Evolutionary conservation across 768 basidiomycete species (phyloP).

Genomic region (Jaapia argillacea): DNA sequence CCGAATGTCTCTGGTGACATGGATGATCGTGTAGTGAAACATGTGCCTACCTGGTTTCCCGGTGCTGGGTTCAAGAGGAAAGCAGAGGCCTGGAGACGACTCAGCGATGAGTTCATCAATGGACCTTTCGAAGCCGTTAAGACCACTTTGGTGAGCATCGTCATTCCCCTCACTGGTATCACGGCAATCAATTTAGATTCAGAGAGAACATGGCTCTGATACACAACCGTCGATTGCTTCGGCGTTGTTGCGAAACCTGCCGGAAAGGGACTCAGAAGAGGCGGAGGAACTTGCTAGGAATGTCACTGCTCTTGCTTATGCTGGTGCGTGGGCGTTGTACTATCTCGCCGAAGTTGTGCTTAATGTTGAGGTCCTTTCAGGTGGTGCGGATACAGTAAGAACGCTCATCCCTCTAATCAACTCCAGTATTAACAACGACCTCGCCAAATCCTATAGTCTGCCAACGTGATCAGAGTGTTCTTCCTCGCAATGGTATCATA

Average conservation of each 20-base stretch:
- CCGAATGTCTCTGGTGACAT: neutral
- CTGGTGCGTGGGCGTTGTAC: neutral
- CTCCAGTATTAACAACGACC: neutral
- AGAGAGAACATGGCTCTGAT: too few relatives aligned
- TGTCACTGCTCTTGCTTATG: neutral
- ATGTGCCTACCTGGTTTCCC: slow-evolving; percentile 20
- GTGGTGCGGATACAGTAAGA: neutral
- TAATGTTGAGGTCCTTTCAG: neutral
- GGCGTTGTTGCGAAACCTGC: neutral
- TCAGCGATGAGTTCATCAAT: slow-evolving; percentile 2
- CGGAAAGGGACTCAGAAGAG: neutral
- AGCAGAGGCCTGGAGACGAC: slow-evolving; percentile 8
- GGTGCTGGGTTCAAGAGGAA: slow-evolving; percentile 14
- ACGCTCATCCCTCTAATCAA: neutral
- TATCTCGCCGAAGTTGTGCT: neutral
- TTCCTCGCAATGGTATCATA: neutral
- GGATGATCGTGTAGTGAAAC: slow-evolving; percentile 8
- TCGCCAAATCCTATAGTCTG: too few relatives aligned
- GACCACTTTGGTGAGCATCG: neutral
- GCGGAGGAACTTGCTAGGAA: neutral
- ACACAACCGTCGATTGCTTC: neutral
- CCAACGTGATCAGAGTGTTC: too few relatives aligned
- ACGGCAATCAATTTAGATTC: neutral
- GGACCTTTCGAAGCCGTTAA: slow-evolving; percentile 1
- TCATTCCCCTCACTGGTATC: neutral